phyloP scores from a whole-genome alignment of 2,329 filamentous ascomycete genomes.

The Hyphodiscus sp. region DNA sequence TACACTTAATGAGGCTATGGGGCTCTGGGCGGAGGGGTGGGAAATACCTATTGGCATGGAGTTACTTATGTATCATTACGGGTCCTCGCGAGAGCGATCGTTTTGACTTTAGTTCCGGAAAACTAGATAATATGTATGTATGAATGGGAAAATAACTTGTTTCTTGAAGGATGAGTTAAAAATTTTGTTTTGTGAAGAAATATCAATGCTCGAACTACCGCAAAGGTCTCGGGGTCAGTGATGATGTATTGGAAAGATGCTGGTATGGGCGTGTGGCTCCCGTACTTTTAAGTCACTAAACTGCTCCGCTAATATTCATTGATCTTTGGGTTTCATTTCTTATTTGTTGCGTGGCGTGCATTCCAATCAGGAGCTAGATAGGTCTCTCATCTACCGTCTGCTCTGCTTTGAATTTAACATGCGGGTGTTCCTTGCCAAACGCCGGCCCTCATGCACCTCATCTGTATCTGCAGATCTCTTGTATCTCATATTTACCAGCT shows the following conservation, averaged over 20 bases:
- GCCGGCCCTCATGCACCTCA: background rate
- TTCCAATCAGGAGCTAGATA: slow-evolving; percentile 1
- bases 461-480: background rate
- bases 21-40: slow-evolving; percentile 2
- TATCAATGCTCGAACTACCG: background rate
- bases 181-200: background rate
- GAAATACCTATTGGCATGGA: slow-evolving; percentile 1
- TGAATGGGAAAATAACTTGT: slow-evolving; percentile 1
- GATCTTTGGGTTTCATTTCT: background rate
- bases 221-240: background rate
- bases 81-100: slow-evolving; percentile 7
- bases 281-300: background rate
- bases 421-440: slow-evolving; percentile 5
- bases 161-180: background rate
- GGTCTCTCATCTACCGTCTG: background rate
- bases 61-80: slow-evolving; percentile 12
- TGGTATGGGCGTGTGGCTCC: too few relatives aligned
- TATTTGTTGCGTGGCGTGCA: background rate
- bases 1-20: slow-evolving; percentile 6
- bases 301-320: background rate
- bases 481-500: background rate
- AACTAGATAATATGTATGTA: slow-evolving; percentile 20
- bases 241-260: background rate
- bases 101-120: slow-evolving; percentile 7
- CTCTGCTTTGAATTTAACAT: background rate